These are phyloP conservation scores for Sordariomycetes sp. DNA, from an alignment of 2,329 filamentous ascomycete species.

Conservation along the genomic window DNA sequence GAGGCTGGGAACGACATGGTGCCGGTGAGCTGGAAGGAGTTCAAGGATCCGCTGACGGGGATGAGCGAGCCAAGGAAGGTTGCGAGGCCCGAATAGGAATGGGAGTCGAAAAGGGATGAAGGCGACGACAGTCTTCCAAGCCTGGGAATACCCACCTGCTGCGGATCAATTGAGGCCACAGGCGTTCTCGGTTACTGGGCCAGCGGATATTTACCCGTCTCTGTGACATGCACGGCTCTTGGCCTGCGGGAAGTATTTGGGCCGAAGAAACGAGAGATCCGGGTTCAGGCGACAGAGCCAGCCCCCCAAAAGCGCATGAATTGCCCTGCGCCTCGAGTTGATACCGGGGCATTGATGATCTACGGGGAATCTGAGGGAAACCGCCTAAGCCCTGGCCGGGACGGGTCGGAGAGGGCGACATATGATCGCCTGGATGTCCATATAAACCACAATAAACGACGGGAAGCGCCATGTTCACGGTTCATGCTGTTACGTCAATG, in stretches of 20 bases:
- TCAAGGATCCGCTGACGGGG: conserved; percentile 73
- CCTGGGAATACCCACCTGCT: no score
- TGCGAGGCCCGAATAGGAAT: conserved; percentile 72
- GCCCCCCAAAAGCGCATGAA: not conserved
- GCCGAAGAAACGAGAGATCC: not conserved
- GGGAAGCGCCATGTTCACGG: not conserved
- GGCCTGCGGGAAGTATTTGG: not conserved
- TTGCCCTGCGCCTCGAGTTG: not conserved
- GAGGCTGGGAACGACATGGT: conserved; percentile 85
- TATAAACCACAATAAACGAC: not conserved
- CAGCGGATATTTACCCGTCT: no score
- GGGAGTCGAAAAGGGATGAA: not conserved
- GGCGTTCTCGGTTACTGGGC: no score
- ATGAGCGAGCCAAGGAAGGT: conserved; percentile 76
- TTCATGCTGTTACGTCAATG: not conserved
- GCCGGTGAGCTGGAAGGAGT: conserved; percentile 92
- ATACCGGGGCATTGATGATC: not conserved
- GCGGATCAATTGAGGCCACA: no score
- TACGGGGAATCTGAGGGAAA: not conserved
- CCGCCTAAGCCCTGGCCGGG: not conserved
- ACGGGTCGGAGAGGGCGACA: not conserved
- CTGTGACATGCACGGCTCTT: no score
- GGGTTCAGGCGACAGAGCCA: not conserved
- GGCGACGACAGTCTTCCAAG: not conserved
- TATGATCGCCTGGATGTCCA: not conserved